Evolutionary conservation across 768 basidiomycete species (phyloP), one percentile per base, ranked within the genome.

Genomic region (Royoungia palumana): DNA sequence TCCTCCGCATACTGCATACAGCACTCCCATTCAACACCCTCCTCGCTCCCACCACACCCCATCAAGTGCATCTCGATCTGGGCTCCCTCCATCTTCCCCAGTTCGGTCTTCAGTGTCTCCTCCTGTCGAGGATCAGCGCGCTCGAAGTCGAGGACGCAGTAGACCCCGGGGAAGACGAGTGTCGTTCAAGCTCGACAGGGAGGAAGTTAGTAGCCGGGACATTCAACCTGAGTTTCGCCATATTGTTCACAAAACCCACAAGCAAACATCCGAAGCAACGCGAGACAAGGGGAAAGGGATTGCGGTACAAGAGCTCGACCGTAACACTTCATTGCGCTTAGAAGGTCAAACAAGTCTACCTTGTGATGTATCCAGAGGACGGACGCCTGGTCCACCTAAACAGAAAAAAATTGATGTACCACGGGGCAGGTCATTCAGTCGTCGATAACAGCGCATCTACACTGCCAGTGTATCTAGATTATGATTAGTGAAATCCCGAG

Each of bases 81-180:
- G 74, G 2, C 54, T 77, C n/a, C 79, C 81, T 5, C 77, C 82
- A 6, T 76, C 76, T 36, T 78, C 80, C 4, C 76, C 80, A 3
- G 66, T 74, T 46, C 59, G 46, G 12, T 56, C 55, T n/a, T 71
- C 70, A 2, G 71, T 73, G 4, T 69, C 76, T 22, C 70, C 77
- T 17, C 41, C 66, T 39, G 53, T 60, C 14, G 61, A 54, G 45
- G 63, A 55, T 37, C 62, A 51, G 24, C 70, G 69, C 46, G 70
- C 73, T 0, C 54, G 74, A 22, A 52, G 51, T 53, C 76, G 76
- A 21, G 64, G 68, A 24, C 71, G 78, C 43, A 81, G 82, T 63
- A 73, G 66, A 41, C 80, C 82, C 17, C 65, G 75, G 25, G 81
- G 78, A 9, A 72, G 82, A 49, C 70, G 71, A 20, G 82, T 84